Evolutionary conservation across 2,329 filamentous ascomycete species (phyloP), one percentile per base, ranked within the genome.

Genomic region (Fusarium azukiicola): DNA sequence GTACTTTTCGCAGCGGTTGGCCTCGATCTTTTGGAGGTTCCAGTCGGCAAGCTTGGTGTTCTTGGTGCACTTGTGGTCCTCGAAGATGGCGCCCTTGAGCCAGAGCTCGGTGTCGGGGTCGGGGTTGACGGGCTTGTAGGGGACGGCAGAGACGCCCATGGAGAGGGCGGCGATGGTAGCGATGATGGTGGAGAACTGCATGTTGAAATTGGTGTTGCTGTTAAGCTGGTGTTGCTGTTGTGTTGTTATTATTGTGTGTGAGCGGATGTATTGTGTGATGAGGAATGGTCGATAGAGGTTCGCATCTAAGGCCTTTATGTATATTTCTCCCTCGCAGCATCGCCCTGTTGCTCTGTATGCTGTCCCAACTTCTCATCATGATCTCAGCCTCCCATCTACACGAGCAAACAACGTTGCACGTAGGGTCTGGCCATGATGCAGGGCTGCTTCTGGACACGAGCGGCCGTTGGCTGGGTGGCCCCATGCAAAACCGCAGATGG

Each of bases 131-230:
- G 38, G 56, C 56, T 40, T 61, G 42, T 36, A 21, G 4, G 64
- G 64, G 47, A n/a, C 46, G 23, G 64, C 64, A 40, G 64, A 32
- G 19, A 67, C 64, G 19, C 64, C 27, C 44, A 67, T 67, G 64
- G 64, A 49, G 44, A 67, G 44, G 64, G 44, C 64, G 46, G 21
- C 27, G 32, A 67, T 50, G 38, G 64, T 40, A 42, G 61, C 38
- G 17, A 67, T 36, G 44, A 67, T 67, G 64, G 21, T 50, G 46
- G 64, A 49, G 64, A 69, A 58, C 49, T 69, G 67, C 67, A 44
- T 56, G 56, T 46, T 56, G 58, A 42, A 44, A n/a, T 67, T 67
- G 63, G n/a, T 17, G 10, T 47, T 36, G 58, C 17, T 46, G 27
- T 64, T 27, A 46, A 27, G 40, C 27, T 14, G 14, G 8, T 17